These are phyloP conservation scores for Neonectria hederae DNA, from an alignment of 2,329 filamentous ascomycete species.

Conservation along the genomic window DNA sequence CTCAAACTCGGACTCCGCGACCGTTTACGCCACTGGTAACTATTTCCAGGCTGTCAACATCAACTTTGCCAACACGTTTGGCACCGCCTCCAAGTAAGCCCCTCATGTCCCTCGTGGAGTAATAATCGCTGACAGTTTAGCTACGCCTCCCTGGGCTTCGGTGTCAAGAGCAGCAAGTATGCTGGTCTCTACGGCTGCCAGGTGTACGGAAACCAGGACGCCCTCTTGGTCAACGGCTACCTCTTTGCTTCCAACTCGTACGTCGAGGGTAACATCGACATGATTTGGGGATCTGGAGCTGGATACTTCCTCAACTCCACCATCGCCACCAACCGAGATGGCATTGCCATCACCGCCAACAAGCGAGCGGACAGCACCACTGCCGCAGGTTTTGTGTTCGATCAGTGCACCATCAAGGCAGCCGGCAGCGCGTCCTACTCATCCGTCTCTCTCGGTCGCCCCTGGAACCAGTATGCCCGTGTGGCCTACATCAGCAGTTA, in stretches of 20 bases:
- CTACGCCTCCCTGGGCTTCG: conserved; percentile 56
- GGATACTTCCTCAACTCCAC: conserved; percentile 54
- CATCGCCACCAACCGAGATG: conserved; percentile 45
- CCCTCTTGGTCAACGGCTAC: conserved; percentile 56
- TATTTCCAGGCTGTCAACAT: conserved; percentile 41
- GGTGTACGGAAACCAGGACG: conserved; percentile 60
- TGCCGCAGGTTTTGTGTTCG: conserved; percentile 47
- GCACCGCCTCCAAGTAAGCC: conserved; percentile 32
- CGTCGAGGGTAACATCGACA: conserved; percentile 60
- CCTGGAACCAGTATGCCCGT: conserved; percentile 36
- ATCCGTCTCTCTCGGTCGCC: conserved; percentile 33
- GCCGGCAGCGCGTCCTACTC: conserved; percentile 38
- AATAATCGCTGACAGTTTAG: conserved; percentile 37
- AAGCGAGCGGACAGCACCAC: conserved; percentile 52
- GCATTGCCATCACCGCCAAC: conserved; percentile 45
- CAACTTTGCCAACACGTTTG: conserved; percentile 37
- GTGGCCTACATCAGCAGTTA: conserved; percentile 36
- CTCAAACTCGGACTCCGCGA: conserved; percentile 39
- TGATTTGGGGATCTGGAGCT: conserved; percentile 54
- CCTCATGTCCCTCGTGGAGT: fast-evolving
- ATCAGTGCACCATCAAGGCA: conserved; percentile 45
- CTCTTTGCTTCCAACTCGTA: conserved; percentile 57
- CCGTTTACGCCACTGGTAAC: conserved; percentile 37
- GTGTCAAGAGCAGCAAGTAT: conserved; percentile 50
- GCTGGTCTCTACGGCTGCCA: conserved; percentile 53